Base-by-base conservation (phyloP, 495 filamentous ascomycete species). In the Xylaria castorea region DNA sequence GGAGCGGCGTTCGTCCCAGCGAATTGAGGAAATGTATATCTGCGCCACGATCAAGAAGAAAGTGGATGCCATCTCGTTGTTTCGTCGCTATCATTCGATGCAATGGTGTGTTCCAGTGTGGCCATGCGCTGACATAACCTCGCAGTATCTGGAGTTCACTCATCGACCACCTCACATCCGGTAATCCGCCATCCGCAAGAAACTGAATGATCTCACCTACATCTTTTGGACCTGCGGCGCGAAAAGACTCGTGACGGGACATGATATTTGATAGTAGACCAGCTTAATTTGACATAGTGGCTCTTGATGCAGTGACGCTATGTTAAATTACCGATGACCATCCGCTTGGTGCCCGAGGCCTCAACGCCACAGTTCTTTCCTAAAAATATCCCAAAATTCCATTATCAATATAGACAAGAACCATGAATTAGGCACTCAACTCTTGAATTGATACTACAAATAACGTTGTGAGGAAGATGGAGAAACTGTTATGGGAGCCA, bases 21-120 rank as follows among this genome's bases (percentile, higher is more conserved):
- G 27, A 38, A 5, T 61, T 61, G 5, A 32, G 27, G 22, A 61
- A 61, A 61, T 61, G 30, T 0, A 61, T 22, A 38, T 12, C 20
- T 38, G 57, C 57, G 7, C 57, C 32, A 36, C 38, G 32, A 5
- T 38, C 32, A 61, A 61, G 57, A 20, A 61, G 57, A n/a, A 8
- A 61, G 0, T 16, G 36, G 18, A 60, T 60, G 30, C 30, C 30
- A 36, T 60, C 57, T 32, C 20, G 27, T 60, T 60, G 57, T n/a
- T 60, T 36, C 27, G 57, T 60, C 16, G 57, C 57, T 60, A 60
- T 36, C 57, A 60, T 60, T 36, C 57, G 57, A 60, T 60, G 57
- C 30, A 60, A 30, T 2, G 57, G 57, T 14, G 57, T 60, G 6
- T 61, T 38, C 32, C 58, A 38, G n/a, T 61, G 58, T 38, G 58